These are phyloP conservation scores for Coemansia sp. DNA, from an alignment of 192 early-diverging fungal species.

Conservation along the genomic window DNA sequence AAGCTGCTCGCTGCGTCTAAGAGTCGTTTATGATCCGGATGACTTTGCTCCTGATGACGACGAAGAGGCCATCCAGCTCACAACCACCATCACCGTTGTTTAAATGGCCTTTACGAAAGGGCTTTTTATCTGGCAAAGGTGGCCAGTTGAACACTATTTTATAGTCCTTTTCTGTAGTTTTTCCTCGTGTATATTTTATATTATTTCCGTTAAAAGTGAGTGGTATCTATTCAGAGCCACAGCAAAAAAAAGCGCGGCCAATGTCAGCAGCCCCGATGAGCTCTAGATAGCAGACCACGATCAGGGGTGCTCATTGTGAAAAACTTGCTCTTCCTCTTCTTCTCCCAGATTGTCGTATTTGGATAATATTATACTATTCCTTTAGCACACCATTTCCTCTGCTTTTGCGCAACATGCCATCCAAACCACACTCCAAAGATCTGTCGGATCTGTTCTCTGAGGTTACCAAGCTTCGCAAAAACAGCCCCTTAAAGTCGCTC, in stretches of 20 bases:
- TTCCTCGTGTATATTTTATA: too few relatives aligned
- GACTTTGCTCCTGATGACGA: slow-evolving; percentile 34
- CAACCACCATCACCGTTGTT: slow-evolving; percentile 24
- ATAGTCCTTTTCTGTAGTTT: too few relatives aligned
- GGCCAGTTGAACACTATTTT: too few relatives aligned
- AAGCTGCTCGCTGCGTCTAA: slow-evolving; percentile 87
- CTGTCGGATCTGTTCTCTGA: slow-evolving; percentile 45
- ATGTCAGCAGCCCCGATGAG: too few relatives aligned
- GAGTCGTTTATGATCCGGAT: slow-evolving; percentile 84
- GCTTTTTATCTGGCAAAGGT: not conserved
- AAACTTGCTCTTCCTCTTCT: not conserved
- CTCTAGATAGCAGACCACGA: too few relatives aligned
- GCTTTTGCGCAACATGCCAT: slow-evolving; percentile 13
- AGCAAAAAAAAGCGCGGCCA: too few relatives aligned
- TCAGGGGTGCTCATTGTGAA: too few relatives aligned
- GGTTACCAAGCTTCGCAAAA: slow-evolving; percentile 32
- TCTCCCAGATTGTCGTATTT: not conserved
- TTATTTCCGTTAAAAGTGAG: too few relatives aligned
- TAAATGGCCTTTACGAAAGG: not conserved
- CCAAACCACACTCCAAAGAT: slow-evolving; percentile 36
- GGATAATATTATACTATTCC: not conserved
- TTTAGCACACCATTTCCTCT: not conserved
- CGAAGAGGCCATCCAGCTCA: slow-evolving; percentile 21
- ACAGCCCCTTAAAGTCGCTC: slow-evolving; percentile 50
- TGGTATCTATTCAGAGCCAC: too few relatives aligned